These are phyloP conservation scores for Acanthamoeba culbertsoni DNA, from an alignment of 208 protist genomes.

Conservation along the genomic window DNA sequence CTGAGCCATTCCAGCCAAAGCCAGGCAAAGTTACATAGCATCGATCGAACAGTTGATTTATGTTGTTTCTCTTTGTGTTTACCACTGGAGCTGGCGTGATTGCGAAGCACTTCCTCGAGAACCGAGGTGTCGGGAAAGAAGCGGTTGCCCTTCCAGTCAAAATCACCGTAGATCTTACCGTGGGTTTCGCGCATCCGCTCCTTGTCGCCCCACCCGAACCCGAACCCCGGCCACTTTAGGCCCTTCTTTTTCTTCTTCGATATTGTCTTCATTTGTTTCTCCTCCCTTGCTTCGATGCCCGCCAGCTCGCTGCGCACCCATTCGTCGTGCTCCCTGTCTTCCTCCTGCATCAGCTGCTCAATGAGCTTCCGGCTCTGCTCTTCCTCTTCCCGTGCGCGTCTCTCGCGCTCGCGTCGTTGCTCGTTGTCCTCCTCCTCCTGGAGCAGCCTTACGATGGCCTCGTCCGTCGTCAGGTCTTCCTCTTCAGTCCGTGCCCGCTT, in stretches of 20 bases:
- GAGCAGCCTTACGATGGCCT: neutral
- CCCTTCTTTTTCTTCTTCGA: neutral
- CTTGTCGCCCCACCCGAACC: neutral
- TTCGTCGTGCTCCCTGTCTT: slow-evolving; percentile 37
- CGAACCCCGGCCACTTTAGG: neutral
- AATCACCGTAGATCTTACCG: neutral
- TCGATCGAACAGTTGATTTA: too few species aligned
- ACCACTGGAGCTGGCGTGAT: neutral
- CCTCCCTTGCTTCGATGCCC: neutral
- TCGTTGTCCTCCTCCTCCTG: slow-evolving; percentile 20
- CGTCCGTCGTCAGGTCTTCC: neutral
- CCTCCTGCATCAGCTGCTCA: neutral
- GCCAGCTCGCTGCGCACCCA: neutral
- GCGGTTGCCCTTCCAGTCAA: neutral
- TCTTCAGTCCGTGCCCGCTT: neutral
- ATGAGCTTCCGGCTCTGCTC: slow-evolving; percentile 12
- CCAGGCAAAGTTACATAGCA: too few species aligned
- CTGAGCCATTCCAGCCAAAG: neutral
- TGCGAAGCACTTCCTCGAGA: neutral
- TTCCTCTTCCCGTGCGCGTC: neutral
- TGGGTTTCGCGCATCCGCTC: neutral
- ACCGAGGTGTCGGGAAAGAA: neutral
- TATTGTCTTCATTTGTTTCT: neutral
- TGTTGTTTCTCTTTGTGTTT: too few species aligned
- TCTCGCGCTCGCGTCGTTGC: neutral